Evolutionary conservation across 2,329 filamentous ascomycete genomes (phyloP), one percentile per base, ranked within the genome.

Genomic region (Colletotrichum sp.): DNA sequence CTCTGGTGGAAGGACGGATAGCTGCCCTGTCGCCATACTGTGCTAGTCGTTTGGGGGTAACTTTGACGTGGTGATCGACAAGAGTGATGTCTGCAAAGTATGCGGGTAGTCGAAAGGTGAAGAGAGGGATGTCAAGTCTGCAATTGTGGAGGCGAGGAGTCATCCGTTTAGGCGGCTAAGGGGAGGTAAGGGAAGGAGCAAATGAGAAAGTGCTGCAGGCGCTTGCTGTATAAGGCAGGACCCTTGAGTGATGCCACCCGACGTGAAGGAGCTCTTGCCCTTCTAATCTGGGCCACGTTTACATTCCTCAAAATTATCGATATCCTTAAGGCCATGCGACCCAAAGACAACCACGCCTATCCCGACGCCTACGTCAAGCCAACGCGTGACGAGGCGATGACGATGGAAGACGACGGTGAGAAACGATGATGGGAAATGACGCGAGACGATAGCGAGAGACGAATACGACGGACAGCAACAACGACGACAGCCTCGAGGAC

Each of bases 281-380:
- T 52, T 5, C n/a, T 0, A 21, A 13, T 7, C 10, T n/a, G 9
- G 44, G 2, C 3, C 1, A 21, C 15, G 10, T 1, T 52, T 0
- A 0, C 1, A 3, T 52, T 24, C 6, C 44, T 52, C 44, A 21
- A 52, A 7, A 1, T 52, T 4, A 7, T 52, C 10, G 4, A 24
- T 4, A 52, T 0, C 44, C 44, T 52, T 2, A 52, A 24, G n/a
- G 6, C 44, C 12, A 21, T 52, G n/a, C 3, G 6, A 1, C 1
- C 2, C n/a, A 21, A 52, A 21, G 1, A 4, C 3, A 24, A 21
- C 10, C 44, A 49, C 6, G 6, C 6, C 44, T 52, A 24, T 52
- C 3, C 0, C 1, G 1, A 2, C 7, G 1, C n/a, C 6, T 21
- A 15, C 0, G 3, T 49, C 10, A 7, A 49, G 1, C n/a, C n/a